These are phyloP conservation scores for Pythium brachiatum DNA, from an alignment of 352 stramenopile species.

Conservation along the genomic window DNA sequence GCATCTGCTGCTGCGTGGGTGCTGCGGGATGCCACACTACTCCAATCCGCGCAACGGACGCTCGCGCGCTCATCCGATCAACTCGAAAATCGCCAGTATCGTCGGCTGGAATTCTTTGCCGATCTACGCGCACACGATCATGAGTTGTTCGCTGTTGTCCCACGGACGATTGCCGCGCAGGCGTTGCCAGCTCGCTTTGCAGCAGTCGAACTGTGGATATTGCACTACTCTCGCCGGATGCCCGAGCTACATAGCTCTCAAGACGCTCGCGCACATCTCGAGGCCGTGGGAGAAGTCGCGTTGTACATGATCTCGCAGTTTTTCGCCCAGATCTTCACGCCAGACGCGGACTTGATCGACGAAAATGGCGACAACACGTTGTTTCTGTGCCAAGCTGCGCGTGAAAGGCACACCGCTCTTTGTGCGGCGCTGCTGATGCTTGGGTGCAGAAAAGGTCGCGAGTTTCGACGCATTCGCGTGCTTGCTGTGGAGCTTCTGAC, in stretches of 20 bases:
- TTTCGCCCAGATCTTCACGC: constrained; percentile 13
- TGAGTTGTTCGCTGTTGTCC: constrained; percentile 1
- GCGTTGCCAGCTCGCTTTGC: constrained; percentile 13
- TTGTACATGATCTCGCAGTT: constrained; percentile 13
- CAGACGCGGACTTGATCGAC: background rate
- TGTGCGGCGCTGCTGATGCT: constrained; percentile 13
- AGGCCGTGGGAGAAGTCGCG: constrained; percentile 10
- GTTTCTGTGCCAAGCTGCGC: background rate
- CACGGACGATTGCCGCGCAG: background rate
- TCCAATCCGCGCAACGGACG: constrained; percentile 2
- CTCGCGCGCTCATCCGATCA: background rate
- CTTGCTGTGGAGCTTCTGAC: constrained; percentile 11
- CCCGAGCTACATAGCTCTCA: background rate
- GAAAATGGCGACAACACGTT: background rate
- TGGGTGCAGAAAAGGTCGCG: background rate
- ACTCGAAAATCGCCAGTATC: constrained; percentile 3
- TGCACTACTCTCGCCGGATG: constrained; percentile 3
- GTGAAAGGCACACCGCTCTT: background rate
- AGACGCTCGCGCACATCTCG: constrained; percentile 3
- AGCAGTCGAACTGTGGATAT: constrained; percentile 17
- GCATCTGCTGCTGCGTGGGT: constrained; percentile 6
- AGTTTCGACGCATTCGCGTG: constrained; percentile 1
- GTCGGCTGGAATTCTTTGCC: constrained; percentile 7
- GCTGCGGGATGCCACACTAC: constrained; percentile 5
- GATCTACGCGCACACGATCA: constrained; percentile 6